Evolutionary conservation across 257 asterid genomes (phyloP).

Genomic region (Catharanthus roseus): DNA sequence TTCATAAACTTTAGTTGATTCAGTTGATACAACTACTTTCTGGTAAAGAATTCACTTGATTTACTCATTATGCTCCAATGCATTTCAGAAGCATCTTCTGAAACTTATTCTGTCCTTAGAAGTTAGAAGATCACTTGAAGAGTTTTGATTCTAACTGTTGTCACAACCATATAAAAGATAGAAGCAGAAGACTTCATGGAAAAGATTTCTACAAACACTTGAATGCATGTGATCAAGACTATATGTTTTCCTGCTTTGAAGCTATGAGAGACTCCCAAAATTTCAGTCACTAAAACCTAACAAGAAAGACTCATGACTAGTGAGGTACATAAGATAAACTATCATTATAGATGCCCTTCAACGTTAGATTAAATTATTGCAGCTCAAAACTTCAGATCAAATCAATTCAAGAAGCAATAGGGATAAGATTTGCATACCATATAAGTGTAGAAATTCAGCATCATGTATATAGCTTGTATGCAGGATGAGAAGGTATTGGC

Average conservation of each 20-base stretch:
- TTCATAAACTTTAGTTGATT: not conserved
- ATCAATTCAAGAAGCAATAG: not conserved
- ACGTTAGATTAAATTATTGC: not conserved
- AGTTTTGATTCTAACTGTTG: too few species aligned
- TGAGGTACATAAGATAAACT: not conserved
- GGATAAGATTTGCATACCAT: not conserved
- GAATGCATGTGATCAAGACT: not conserved
- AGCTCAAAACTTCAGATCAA: not conserved
- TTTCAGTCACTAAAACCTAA: not conserved
- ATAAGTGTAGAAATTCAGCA: too few species aligned
- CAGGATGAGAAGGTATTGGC: not conserved
- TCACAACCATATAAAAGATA: too few species aligned
- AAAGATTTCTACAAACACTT: not conserved
- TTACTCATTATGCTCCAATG: not conserved
- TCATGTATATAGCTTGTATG: not conserved
- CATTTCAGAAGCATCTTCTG: not conserved
- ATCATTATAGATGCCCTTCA: not conserved
- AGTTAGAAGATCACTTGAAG: too few species aligned
- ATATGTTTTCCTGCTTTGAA: not conserved
- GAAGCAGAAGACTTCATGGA: too few species aligned
- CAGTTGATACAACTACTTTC: not conserved
- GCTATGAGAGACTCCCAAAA: not conserved
- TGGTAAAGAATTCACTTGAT: not conserved
- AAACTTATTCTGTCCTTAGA: not conserved
- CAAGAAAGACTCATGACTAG: too few species aligned